phyloP scores from a whole-genome alignment of 129 eudicot species.

The Mikania micrantha region DNA sequence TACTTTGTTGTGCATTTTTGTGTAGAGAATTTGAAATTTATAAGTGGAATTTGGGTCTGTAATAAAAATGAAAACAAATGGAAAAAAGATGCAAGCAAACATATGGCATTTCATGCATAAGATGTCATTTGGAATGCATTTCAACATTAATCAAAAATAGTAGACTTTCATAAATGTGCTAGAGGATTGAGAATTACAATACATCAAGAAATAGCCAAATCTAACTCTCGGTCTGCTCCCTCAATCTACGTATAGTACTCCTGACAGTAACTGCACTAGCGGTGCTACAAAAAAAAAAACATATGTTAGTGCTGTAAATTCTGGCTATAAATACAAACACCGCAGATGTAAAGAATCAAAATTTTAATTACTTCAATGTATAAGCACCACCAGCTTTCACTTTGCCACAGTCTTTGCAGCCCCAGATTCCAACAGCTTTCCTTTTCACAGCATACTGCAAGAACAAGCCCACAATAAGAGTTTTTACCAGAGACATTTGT shows the following conservation, averaged over 20 bases:
- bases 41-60: neutral
- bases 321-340: neutral
- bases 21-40: neutral
- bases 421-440: slow-evolving; percentile 92
- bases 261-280: slow-evolving; percentile 81
- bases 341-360: neutral
- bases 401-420: slow-evolving; percentile 96
- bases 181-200: neutral
- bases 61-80: neutral
- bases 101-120: neutral
- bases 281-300: slow-evolving; percentile 38
- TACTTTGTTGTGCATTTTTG: neutral
- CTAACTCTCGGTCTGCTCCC: slow-evolving; percentile 65
- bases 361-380: slow-evolving; percentile 55
- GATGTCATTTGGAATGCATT: slow-evolving; percentile 8
- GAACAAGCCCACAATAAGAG: neutral
- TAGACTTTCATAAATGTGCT: neutral
- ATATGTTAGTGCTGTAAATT: neutral
- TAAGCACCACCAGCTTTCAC: slow-evolving; percentile 96
- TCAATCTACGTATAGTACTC: slow-evolving; percentile 68
- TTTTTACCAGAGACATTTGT: neutral
- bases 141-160: slow-evolving; percentile 11
- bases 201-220: slow-evolving; percentile 13
- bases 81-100: neutral
- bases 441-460: slow-evolving; percentile 85